Base-by-base conservation (phyloP, 1,139 yeast species). In the Candida smagusa region DNA sequence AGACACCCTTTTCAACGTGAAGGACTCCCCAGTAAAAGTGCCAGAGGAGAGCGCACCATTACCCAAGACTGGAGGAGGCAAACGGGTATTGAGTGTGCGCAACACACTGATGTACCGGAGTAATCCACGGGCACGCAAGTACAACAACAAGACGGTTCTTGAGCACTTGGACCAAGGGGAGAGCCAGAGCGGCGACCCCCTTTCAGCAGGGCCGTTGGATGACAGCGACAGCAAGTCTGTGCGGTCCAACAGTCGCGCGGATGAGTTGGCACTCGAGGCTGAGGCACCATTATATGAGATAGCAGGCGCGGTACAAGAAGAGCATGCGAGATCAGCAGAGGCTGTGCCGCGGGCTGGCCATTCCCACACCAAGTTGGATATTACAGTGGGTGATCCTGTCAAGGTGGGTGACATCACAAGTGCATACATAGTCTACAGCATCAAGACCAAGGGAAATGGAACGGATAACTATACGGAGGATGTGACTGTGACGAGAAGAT, bases 331-430 rank as follows among this genome's bases (percentile, higher is more conserved):
- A 13, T 25, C 31, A 9, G 32, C 23, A 12, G 38, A 40, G 21
- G 42, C 37, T 6, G 37, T 36, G 2, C 44, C 43, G 6, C 37
- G 41, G 4, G 19, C 29, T 6, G 31, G 27, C 12, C n/a, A 13
- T 3, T 28, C 31, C 5, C 38, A 34, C 29, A 30, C 35, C 7
- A 41, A 61, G 30, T 74, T 86, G 46, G 80, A 76, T 4, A 83
- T 90, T 30, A 61, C 81, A 1, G 96, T 90, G 2, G 94, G 94
- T 2, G 96, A 92, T 58, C 97, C 97, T 1, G 76, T 81, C 54
- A 89, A 87, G 58, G 90, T 92, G 3, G 96, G 96, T 3, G 98
- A 92, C 47, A 64, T 90, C 36, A 81, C 97, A 0, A 78, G 82
- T 29, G 87, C 96, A 0, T 96, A 92, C 58, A 85, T 92, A 2